Conservation (phyloP, 2,329 filamentous ascomycete species). For the Chrysosporium keratinophilum region DNA sequence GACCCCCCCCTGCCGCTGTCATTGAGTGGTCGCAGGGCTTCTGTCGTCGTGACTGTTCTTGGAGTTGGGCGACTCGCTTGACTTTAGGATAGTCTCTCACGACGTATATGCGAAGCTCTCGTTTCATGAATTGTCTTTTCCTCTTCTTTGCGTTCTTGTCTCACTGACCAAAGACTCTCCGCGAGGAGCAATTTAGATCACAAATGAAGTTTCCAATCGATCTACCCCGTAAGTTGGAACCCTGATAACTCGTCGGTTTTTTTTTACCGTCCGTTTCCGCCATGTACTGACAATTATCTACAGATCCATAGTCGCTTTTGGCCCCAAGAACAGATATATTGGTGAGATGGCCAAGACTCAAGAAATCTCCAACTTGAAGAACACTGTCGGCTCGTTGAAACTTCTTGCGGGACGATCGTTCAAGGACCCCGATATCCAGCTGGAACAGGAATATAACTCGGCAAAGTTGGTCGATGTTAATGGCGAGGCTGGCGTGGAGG, state of each 20-base stretch:
- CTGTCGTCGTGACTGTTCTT: not conserved
- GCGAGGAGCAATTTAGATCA: constrained; percentile 55
- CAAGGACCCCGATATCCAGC: constrained; percentile 81
- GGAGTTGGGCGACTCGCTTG: not conserved
- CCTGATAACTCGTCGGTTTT: not conserved
- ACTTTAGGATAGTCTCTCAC: not conserved
- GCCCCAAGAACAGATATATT: constrained; percentile 83
- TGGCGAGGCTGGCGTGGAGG: constrained; percentile 90
- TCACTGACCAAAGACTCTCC: constrained; percentile 18
- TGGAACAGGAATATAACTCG: constrained; percentile 86
- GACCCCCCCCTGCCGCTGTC: constrained; percentile 10
- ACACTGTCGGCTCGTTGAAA: constrained; percentile 89
- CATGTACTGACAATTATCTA: constrained; percentile 2
- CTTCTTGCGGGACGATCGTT: constrained; percentile 79
- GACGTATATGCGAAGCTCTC: not conserved
- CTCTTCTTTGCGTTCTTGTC: constrained; percentile 16
- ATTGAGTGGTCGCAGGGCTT: not conserved
- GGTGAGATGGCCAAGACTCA: constrained; percentile 96
- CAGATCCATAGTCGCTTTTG: constrained; percentile 89
- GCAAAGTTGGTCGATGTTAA: constrained; percentile 78
- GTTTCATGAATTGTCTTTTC: constrained; percentile 7
- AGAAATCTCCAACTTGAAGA: constrained; percentile 98
- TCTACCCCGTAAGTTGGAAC: constrained; percentile 76
- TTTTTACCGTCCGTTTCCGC: not conserved
- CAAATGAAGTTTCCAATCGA: constrained; percentile 98